These are phyloP conservation scores for Coniochaeta hoffmannii DNA, from an alignment of 2,329 filamentous ascomycete genomes.

Conservation along the genomic window DNA sequence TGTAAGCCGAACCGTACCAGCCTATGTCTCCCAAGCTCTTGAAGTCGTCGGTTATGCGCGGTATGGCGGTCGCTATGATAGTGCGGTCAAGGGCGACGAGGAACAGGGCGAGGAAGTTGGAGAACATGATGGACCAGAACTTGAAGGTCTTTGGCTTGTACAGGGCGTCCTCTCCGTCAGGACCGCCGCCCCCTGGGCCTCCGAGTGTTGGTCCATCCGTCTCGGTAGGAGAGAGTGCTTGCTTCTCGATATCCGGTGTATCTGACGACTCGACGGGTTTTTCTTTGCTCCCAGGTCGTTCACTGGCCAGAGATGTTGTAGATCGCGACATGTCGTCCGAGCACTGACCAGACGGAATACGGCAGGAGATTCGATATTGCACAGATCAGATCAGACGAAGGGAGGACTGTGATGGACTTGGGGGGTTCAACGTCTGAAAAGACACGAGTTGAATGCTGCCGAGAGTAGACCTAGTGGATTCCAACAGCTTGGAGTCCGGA, in stretches of 20 bases:
- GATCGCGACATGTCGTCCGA: background rate
- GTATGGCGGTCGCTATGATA: constrained; percentile 49
- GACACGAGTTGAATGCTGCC: background rate
- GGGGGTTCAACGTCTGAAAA: background rate
- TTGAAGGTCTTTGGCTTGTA: constrained; percentile 44
- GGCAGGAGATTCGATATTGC: no score
- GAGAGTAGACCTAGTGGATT: background rate
- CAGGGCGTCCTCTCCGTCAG: constrained; percentile 23
- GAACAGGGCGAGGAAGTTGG: constrained; percentile 48
- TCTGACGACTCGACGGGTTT: constrained; percentile 10
- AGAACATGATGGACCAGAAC: constrained; percentile 48
- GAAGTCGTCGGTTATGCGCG: constrained; percentile 49
- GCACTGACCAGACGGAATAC: background rate
- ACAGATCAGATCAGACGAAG: background rate
- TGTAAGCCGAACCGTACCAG: constrained; percentile 57
- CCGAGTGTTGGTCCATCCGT: no score
- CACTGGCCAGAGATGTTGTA: constrained; percentile 12
- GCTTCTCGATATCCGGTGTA: constrained; percentile 17
- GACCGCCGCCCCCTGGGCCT: constrained; percentile 12
- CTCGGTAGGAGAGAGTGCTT: constrained; percentile 7
- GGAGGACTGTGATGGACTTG: background rate
- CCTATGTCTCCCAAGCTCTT: constrained; percentile 52
- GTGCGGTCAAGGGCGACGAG: constrained; percentile 50
- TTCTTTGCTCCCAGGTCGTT: constrained; percentile 8
- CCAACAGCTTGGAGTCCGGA: background rate